phyloP scores from a whole-genome alignment of 1,139 yeast genomes.

The Yamadazyma conglobata region DNA sequence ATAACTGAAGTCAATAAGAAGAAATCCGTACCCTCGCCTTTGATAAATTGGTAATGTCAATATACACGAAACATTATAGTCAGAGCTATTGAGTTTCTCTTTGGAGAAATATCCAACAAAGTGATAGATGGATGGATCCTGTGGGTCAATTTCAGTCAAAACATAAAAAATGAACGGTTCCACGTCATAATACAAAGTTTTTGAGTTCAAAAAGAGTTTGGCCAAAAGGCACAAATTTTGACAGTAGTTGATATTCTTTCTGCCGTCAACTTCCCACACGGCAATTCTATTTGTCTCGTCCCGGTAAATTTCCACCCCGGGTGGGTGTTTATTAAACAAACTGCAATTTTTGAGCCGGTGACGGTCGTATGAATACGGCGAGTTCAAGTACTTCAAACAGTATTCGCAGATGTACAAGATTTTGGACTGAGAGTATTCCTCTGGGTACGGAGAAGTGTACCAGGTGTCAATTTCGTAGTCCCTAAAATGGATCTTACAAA shows the following conservation, averaged over 20 bases:
- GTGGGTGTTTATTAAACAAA: conserved; percentile 61
- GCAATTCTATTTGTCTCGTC: conserved; percentile 50
- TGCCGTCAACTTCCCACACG: conserved; percentile 90
- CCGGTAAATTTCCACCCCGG: conserved; percentile 87
- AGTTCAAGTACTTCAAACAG: conserved; percentile 78
- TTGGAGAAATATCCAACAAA: conserved; percentile 94
- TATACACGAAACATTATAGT: conserved; percentile 85
- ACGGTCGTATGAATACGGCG: conserved; percentile 63
- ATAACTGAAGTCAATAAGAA: conserved; percentile 87
- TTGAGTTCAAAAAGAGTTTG: conserved; percentile 83
- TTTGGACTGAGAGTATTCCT: conserved; percentile 65
- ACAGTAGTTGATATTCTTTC: conserved; percentile 77
- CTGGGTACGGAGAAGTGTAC: conserved; percentile 94
- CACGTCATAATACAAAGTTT: conserved; percentile 89
- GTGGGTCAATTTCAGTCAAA: conserved; percentile 63
- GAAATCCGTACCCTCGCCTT: conserved; percentile 83
- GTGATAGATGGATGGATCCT: conserved; percentile 52
- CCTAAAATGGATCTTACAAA: conserved; percentile 61
- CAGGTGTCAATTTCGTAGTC: conserved; percentile 79
- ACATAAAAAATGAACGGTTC: conserved; percentile 92
- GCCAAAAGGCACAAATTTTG: conserved; percentile 88
- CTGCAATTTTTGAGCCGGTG: conserved; percentile 71
- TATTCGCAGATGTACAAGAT: conserved; percentile 77
- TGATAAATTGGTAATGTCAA: conserved; percentile 86
- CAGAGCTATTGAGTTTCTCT: conserved; percentile 72